Base-by-base conservation (phyloP, 805 yeast species). In the Zygoascus flipseniorum region DNA sequence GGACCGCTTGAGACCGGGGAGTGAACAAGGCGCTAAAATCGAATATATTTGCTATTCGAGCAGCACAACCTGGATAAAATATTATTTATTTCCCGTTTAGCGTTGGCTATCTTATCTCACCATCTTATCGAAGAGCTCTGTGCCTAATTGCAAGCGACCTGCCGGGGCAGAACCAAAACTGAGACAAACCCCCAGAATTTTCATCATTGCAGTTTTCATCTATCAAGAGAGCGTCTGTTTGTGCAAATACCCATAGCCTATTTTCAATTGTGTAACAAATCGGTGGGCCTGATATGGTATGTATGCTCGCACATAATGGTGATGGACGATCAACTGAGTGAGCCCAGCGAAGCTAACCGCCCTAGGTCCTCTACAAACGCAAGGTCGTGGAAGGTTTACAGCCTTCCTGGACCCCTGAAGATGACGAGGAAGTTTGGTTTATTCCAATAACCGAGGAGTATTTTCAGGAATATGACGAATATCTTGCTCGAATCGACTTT, bases 361-460 rank as follows among this genome's bases (percentile, higher is more conserved):
- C 13, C 16, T 28, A 62, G 75, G 75, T 71, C 44, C 64, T 69
- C 46, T 70, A 65, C 60, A 69, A 71, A 50, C 66, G 74, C 44
- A 71, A 69, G 58, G 56, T 58, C 42, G 70, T 69, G 56, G 56
- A 52, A 35, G 51, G 62, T 37, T 64, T 65, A 13, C 60, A 65
- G 26, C 62, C 67, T 13, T 54, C 47, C 18, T 51, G 48, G 53
- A 58, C 52, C 44, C 56, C 60, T 44, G 55, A 48, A 20, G 39
- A 53, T 26, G 72, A 75, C 47, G 73, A 82, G 5, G 81, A 81
- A 51, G 95, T 89, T 1, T 93, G 89, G 88, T 75, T 73, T 60
- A 89, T 92, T 50, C 81, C 85, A 10, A 83, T 83, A 60, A 93
- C 98, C 1, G 83, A 83, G 51, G 99, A 92, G 72, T 92, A 95